phyloP scores from a whole-genome alignment of 140 eudicot species.

The Erigeron philadelphicus region DNA sequence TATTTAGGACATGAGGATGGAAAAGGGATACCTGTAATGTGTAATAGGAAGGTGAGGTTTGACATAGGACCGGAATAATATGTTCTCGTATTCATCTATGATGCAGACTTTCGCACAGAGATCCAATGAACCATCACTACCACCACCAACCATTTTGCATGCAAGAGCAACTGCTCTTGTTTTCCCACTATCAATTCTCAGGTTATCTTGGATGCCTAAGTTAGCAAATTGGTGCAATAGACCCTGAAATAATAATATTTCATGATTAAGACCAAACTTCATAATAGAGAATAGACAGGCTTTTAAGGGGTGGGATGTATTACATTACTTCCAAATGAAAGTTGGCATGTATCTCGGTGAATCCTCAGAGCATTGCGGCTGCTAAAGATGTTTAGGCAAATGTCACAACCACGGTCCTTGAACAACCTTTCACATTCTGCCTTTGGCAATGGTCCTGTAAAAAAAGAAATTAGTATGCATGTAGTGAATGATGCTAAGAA shows the following conservation, averaged over 20 bases:
- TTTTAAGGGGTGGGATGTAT: slow-evolving; percentile 15
- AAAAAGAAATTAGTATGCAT: not conserved
- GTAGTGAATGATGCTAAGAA: slow-evolving; percentile 9
- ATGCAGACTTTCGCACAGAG: slow-evolving; percentile 93
- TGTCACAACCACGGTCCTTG: slow-evolving; percentile 73
- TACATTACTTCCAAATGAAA: slow-evolving; percentile 53
- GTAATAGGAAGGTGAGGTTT: slow-evolving; percentile 69
- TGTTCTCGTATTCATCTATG: slow-evolving; percentile 68
- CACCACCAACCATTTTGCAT: slow-evolving; percentile 99
- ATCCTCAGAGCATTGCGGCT: slow-evolving; percentile 66
- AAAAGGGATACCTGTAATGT: slow-evolving; percentile 52
- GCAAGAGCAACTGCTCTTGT: slow-evolving; percentile 69
- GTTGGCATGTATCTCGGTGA: slow-evolving; percentile 76
- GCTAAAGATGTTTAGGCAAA: slow-evolving; percentile 57
- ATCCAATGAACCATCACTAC: slow-evolving; percentile 91
- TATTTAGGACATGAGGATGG: not conserved
- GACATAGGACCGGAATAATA: slow-evolving; percentile 66
- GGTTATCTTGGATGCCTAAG: slow-evolving; percentile 68
- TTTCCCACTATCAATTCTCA: slow-evolving; percentile 56
- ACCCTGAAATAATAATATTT: slow-evolving; percentile 33
- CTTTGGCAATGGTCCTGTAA: slow-evolving; percentile 86
- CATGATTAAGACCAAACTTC: not conserved
- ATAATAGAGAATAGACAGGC: not conserved
- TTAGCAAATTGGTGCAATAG: slow-evolving; percentile 63
- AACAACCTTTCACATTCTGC: slow-evolving; percentile 83